These are phyloP conservation scores for Agaricus bisporus DNA, from an alignment of 768 basidiomycete genomes.

Conservation along the genomic window DNA sequence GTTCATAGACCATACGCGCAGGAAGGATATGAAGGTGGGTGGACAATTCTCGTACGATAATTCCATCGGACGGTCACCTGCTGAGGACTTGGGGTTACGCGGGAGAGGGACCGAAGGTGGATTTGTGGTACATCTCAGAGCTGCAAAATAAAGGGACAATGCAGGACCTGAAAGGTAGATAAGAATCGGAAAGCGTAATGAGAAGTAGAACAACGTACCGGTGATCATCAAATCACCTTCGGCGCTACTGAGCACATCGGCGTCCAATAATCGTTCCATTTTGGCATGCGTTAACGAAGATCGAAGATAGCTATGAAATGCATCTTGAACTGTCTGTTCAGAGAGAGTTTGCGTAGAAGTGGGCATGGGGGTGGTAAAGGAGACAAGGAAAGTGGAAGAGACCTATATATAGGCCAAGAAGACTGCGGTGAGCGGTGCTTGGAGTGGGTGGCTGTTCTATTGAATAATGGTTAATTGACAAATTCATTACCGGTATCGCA, in stretches of 20 bases:
- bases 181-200: neutral
- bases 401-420: too few relatives aligned
- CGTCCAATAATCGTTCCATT: conserved; percentile 65
- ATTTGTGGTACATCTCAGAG: conserved; percentile 64
- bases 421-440: too few relatives aligned
- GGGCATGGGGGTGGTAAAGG: too few relatives aligned
- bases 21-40: conserved; percentile 57
- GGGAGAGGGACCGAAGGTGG: conserved; percentile 83
- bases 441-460: too few relatives aligned
- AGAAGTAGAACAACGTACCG: conserved; percentile 31
- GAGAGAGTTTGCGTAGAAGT: neutral
- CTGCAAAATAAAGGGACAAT: conserved; percentile 80
- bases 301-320: conserved; percentile 79
- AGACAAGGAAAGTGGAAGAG: too few relatives aligned
- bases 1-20: conserved; percentile 63
- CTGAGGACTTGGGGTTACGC: conserved; percentile 35
- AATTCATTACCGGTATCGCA: too few relatives aligned
- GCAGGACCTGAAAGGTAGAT: conserved; percentile 52
- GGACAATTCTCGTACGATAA: conserved; percentile 70
- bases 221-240: conserved; percentile 85
- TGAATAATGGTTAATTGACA: too few relatives aligned
- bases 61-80: conserved; percentile 36
- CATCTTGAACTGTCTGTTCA: conserved; percentile 65
- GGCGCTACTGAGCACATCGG: conserved; percentile 67
- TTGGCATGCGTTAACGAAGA: conserved; percentile 76